Conservation (phyloP, 768 basidiomycete species). For the Termitomyces sp. region DNA sequence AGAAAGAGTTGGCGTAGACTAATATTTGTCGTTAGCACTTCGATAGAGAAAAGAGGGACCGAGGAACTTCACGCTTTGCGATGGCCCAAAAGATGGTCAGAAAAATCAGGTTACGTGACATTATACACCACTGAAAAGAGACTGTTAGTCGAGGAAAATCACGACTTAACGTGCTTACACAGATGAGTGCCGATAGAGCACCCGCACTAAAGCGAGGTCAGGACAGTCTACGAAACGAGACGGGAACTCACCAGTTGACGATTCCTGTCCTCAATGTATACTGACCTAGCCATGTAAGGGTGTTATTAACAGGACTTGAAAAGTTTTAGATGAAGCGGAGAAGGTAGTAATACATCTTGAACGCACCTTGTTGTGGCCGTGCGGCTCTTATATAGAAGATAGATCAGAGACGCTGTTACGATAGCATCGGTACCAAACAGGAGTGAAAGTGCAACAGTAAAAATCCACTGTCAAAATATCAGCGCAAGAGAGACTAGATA, state of each 20-base stretch:
- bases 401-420: slow-evolving; percentile 7
- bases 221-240: not conserved
- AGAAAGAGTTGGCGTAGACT: slow-evolving; percentile 16
- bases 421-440: slow-evolving; percentile 4
- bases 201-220: slow-evolving; percentile 5
- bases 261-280: slow-evolving; percentile 12
- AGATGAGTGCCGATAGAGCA: slow-evolving; percentile 10
- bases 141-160: not conserved
- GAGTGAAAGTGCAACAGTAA: slow-evolving; percentile 8
- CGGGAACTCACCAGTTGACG: slow-evolving; percentile 5
- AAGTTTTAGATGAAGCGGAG: not conserved
- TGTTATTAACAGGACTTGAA: slow-evolving; percentile 7
- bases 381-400: slow-evolving; percentile 7
- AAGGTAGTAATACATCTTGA: no score
- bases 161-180: not conserved
- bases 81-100: slow-evolving; percentile 12
- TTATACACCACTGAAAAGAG: slow-evolving; percentile 1
- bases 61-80: slow-evolving; percentile 1
- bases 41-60: not conserved
- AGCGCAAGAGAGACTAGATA: not conserved
- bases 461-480: slow-evolving; percentile 7
- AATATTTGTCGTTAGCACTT: not conserved
- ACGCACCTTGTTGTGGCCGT: slow-evolving; percentile 8
- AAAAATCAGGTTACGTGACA: slow-evolving; percentile 13
- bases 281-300: slow-evolving; percentile 2